These are phyloP conservation scores for Testicularia cyperi DNA, from an alignment of 1,284 basidiomycete species.

Conservation along the genomic window DNA sequence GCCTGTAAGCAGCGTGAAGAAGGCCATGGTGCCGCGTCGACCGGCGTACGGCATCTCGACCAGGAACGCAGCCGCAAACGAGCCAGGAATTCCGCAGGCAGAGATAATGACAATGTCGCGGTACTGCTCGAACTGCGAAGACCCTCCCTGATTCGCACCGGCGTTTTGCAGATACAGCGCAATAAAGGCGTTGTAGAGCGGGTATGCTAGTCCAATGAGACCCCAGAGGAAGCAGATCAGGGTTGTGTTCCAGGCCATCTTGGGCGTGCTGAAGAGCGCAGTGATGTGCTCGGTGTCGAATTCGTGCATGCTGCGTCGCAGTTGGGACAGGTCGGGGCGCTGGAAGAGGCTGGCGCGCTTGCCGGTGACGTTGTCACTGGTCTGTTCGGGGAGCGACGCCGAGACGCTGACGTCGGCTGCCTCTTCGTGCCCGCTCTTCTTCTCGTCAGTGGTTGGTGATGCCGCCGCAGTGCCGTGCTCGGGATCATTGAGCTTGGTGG, in stretches of 20 bases:
- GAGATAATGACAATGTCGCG: constrained; percentile 67
- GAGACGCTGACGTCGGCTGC: background rate
- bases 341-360: constrained; percentile 15
- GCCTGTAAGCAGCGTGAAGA: constrained; percentile 69
- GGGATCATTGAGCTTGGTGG: constrained; percentile 15
- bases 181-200: constrained; percentile 71
- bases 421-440: constrained; percentile 38
- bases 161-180: constrained; percentile 66
- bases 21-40: constrained; percentile 68
- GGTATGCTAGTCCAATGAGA: constrained; percentile 73
- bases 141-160: constrained; percentile 60
- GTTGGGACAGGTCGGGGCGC: constrained; percentile 12
- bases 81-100: constrained; percentile 69
- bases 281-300: constrained; percentile 64
- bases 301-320: constrained; percentile 12
- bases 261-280: constrained; percentile 68
- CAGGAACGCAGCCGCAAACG: constrained; percentile 65
- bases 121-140: constrained; percentile 66
- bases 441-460: constrained; percentile 61
- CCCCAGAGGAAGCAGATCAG: constrained; percentile 69
- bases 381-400: background rate
- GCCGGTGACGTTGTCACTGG: background rate
- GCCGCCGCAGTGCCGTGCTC: constrained; percentile 62
- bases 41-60: constrained; percentile 70
- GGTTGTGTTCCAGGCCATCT: constrained; percentile 68